Evolutionary conservation across 1,284 basidiomycete genomes (phyloP).

Genomic region (Ustanciosporium gigantosporum): DNA sequence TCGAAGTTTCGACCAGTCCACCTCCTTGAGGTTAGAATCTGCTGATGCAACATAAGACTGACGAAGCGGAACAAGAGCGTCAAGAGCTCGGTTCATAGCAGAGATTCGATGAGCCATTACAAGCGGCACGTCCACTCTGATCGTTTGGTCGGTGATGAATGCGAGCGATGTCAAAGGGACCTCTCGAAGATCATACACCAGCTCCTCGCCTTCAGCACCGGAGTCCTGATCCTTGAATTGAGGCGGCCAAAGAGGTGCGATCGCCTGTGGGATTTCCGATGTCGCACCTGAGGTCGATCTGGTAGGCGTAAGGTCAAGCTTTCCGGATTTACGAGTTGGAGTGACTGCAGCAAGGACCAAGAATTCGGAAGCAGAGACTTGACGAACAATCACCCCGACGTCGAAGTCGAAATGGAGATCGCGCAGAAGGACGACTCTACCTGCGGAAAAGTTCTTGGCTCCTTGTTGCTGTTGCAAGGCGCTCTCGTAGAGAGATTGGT

Average conservation of each 20-base stretch:
- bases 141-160: slow-evolving; percentile 71
- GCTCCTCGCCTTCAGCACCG: slow-evolving; percentile 1
- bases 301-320: slow-evolving; percentile 1
- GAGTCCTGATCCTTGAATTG: not conserved
- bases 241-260: slow-evolving; percentile 33
- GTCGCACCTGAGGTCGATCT: not conserved
- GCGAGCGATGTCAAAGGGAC: slow-evolving; percentile 77
- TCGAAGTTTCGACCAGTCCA: slow-evolving; percentile 79
- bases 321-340: slow-evolving; percentile 65
- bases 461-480: slow-evolving; percentile 72
- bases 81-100: slow-evolving; percentile 64
- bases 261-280: too few relatives aligned
- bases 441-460: slow-evolving; percentile 71
- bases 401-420: slow-evolving; percentile 74
- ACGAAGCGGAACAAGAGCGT: slow-evolving; percentile 17
- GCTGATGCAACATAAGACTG: slow-evolving; percentile 1
- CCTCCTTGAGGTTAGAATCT: slow-evolving; percentile 36
- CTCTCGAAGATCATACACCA: slow-evolving; percentile 71
- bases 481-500: slow-evolving; percentile 71
- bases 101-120: slow-evolving; percentile 67
- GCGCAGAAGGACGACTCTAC: slow-evolving; percentile 80
- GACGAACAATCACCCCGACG: slow-evolving; percentile 76
- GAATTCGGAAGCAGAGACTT: slow-evolving; percentile 68
- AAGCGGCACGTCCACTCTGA: slow-evolving; percentile 66
- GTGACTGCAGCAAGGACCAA: slow-evolving; percentile 74